Base-by-base conservation (phyloP, 768 basidiomycete species). In the Candolleomyces efflorescens region DNA sequence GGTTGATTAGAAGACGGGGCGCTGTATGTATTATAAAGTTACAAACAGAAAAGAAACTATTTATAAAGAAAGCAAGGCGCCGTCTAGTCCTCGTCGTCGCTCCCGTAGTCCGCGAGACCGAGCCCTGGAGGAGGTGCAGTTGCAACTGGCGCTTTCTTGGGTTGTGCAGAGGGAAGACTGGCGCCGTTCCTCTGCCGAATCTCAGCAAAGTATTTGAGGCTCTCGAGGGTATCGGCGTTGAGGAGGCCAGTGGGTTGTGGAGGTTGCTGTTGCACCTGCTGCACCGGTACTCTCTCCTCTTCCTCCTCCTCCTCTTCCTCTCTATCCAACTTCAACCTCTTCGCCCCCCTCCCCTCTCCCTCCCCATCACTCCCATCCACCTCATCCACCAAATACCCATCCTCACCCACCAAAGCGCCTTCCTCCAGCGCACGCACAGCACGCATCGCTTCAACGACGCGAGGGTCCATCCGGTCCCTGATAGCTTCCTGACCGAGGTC, bases 141-240 rank as follows among this genome's bases (percentile, higher is more conserved):
- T 1, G 73, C 66, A 9, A 26, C 24, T n/a, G 18, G 26, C 2
- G 71, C 64, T 27, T 72, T 63, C 43, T 67, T 66, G 51, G 68
- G 68, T 11, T 66, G 63, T 56, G 67, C 61, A 7, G 62, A 56
- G 0, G 71, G 64, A 3, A 67, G 65, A 36, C n/a, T n/a, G n/a
- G 61, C 66, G 24, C 81, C 86, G 61, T 85, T 86, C 61, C 84
- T 77, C 73, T 86, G 84, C 60, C 88, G 82, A 62, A 98, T 86
- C 70, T 94, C 89, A 7, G 94, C 87, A 67, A 97, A 94, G 66
- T 92, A 95, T 69, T 87, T 91, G 51, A 99, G 73, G 48, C 94
- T 90, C 64, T 96, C 92, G 23, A 98, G 68, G 11, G 96, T 90
- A 64, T 96, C 94, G 4, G 85, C 79, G 56, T 78, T 92, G 37